These are phyloP conservation scores for Nadsonia commutata DNA, from an alignment of 1,139 yeast species.

Conservation along the genomic window DNA sequence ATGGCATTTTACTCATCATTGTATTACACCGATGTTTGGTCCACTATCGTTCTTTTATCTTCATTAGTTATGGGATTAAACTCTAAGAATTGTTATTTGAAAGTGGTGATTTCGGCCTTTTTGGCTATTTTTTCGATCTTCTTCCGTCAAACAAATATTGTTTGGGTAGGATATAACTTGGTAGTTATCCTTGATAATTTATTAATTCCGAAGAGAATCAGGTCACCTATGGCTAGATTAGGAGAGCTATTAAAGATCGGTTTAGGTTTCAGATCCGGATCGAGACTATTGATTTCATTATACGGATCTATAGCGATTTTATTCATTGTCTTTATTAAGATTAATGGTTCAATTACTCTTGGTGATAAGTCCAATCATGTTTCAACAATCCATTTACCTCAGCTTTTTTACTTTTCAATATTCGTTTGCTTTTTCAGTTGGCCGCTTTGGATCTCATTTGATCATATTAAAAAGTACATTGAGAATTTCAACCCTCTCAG, in stretches of 20 bases:
- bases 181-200: slow-evolving; percentile 10
- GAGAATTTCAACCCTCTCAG: slow-evolving; percentile 15
- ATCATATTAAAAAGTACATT: slow-evolving; percentile 15
- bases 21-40: slow-evolving; percentile 91
- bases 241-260: neutral
- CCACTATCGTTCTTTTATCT: slow-evolving; percentile 50
- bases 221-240: slow-evolving; percentile 3
- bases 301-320: slow-evolving; percentile 35
- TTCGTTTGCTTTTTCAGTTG: slow-evolving; percentile 50
- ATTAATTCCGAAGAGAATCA: neutral
- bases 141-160: slow-evolving; percentile 81
- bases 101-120: slow-evolving; percentile 11
- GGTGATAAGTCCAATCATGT: slow-evolving; percentile 82
- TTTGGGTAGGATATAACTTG: slow-evolving; percentile 62
- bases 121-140: slow-evolving; percentile 27
- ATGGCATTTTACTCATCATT: slow-evolving; percentile 57
- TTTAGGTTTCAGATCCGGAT: neutral
- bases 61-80: slow-evolving; percentile 28
- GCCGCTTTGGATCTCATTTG: slow-evolving; percentile 30
- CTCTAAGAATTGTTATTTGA: slow-evolving; percentile 5
- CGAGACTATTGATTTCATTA: slow-evolving; percentile 28
- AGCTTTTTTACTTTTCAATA: slow-evolving; percentile 59
- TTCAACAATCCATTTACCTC: slow-evolving; percentile 59
- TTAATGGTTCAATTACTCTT: slow-evolving; percentile 67
- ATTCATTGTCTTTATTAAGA: slow-evolving; percentile 41